These are phyloP conservation scores for Alternaria panax DNA, from an alignment of 2,329 filamentous ascomycete genomes.

Conservation along the genomic window DNA sequence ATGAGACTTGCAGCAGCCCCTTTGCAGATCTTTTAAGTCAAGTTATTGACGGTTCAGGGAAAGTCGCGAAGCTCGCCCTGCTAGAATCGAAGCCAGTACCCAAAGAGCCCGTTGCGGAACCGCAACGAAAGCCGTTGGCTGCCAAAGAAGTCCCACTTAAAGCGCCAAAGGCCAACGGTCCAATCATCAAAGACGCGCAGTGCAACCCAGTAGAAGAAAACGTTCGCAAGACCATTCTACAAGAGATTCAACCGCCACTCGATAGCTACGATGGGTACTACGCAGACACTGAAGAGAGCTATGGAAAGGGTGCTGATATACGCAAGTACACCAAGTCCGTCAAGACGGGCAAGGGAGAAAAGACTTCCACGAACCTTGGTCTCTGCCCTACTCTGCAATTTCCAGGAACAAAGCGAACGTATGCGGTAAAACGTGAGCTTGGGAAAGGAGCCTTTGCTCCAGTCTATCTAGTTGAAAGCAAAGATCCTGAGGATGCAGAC, in stretches of 20 bases:
- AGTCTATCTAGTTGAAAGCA: constrained; percentile 86
- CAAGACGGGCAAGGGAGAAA: constrained; percentile 65
- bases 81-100: constrained; percentile 51
- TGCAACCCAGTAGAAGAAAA: constrained; percentile 89
- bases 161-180: constrained; percentile 62
- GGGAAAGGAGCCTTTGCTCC: constrained; percentile 94
- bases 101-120: constrained; percentile 28
- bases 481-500: constrained; percentile 58
- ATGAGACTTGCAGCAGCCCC: constrained; percentile 71
- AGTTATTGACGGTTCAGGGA: constrained; percentile 51
- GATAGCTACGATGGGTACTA: constrained; percentile 79
- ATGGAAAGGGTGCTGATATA: constrained; percentile 76
- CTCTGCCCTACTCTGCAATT: constrained; percentile 73
- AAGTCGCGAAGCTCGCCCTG: constrained; percentile 61
- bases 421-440: constrained; percentile 83
- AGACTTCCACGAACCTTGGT: constrained; percentile 66
- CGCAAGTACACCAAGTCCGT: constrained; percentile 79
- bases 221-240: constrained; percentile 77
- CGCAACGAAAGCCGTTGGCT: constrained; percentile 25
- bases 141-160: constrained; percentile 51
- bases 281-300: constrained; percentile 70
- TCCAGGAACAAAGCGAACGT: constrained; percentile 68
- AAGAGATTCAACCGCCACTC: constrained; percentile 75
- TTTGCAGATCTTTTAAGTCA: constrained; percentile 69
- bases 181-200: constrained; percentile 80